These are phyloP conservation scores for Lentinula lateritia DNA, from an alignment of 768 basidiomycete species.

Conservation along the genomic window DNA sequence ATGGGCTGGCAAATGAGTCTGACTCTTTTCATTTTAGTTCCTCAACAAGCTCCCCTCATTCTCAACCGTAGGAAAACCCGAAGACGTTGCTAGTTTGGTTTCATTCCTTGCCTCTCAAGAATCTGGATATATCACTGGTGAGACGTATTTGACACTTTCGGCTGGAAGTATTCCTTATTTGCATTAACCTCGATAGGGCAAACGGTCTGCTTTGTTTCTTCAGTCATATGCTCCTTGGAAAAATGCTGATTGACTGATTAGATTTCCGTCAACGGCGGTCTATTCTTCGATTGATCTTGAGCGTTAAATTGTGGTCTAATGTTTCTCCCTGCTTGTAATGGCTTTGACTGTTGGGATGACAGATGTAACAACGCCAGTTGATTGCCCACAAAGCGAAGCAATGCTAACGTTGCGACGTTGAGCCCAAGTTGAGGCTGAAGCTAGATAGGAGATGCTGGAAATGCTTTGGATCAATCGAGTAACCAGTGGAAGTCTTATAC, in stretches of 20 bases:
- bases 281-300: not conserved
- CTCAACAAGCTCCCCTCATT: not conserved
- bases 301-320: not conserved
- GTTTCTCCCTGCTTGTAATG: not conserved
- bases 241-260: not conserved
- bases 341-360: too few species aligned
- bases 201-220: not conserved
- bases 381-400: too few species aligned
- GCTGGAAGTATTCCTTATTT: not conserved
- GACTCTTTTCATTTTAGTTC: not conserved
- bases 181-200: not conserved
- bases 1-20: too few species aligned
- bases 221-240: too few species aligned
- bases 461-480: too few species aligned
- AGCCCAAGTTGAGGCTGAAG: too few species aligned
- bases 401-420: too few species aligned
- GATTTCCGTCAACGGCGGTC: not conserved
- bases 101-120: constrained; percentile 26
- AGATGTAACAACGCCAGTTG: too few species aligned
- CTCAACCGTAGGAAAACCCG: constrained; percentile 9
- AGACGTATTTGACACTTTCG: not conserved
- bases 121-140: constrained; percentile 19
- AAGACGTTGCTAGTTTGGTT: constrained; percentile 20
- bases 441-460: too few species aligned
- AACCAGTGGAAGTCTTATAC: too few species aligned